Base-by-base conservation (phyloP, 2,329 filamentous ascomycete species). In the Rhexocercosporidium sp. region DNA sequence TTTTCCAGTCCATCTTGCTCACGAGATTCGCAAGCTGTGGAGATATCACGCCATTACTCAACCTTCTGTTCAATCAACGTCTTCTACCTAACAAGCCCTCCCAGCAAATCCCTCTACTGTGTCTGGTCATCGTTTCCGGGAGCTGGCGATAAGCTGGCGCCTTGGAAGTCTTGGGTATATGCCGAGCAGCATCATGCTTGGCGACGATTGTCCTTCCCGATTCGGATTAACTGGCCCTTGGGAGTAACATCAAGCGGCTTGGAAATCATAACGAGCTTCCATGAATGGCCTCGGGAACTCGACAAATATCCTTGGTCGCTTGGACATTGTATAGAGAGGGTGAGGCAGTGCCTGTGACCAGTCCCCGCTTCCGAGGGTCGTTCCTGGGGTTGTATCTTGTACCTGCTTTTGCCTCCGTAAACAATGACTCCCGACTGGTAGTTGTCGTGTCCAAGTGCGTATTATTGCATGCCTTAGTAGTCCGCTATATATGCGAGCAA, bases 61-160 rank as follows among this genome's bases (percentile, higher is more conserved):
- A n/a, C 22, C n/a, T 20, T 9, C 8, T 12, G 3, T n/a, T 47
- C 44, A n/a, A 25, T 20, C 8, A 9, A 9, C 18, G 4, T 6
- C 44, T 20, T 14, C n/a, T 9, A 20, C 18, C n/a, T 22, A 20
- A 47, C n/a, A n/a, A 22, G 5, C n/a, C 9, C n/a, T 9, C n/a
- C 12, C 7, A n/a, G 22, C 20, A n/a, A 47, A 20, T 20, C 6
- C 12, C 44, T 22, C n/a, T 6, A 3, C 37, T 22, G 14, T 20
- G 18, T 59, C 46, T 16, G 20, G 56, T 46, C 22, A 59, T 44
- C 16, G 29, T 31, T 59, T 37, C n/a, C 56, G 41, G 27, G 56
- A 46, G 31, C 27, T 47, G 27, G 41, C 41, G 59, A 61, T 61
- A 61, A 61, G 59, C 59, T 61, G 59, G 59, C 27, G 59, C 5